Base-by-base conservation (phyloP, 2,329 filamentous ascomycete genomes). In the Phialocephala subalpina region DNA sequence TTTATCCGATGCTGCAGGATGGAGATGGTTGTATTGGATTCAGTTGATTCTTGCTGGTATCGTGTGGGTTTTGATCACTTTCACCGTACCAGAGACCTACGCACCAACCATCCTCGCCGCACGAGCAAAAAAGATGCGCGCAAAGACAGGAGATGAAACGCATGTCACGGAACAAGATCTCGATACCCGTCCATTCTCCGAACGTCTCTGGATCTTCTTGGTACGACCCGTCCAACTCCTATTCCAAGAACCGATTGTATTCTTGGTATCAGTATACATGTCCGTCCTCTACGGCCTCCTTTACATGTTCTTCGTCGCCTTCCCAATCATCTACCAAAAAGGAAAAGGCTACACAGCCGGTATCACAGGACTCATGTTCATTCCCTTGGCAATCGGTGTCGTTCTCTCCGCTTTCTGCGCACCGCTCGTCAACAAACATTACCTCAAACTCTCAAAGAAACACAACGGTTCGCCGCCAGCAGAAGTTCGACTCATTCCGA, bases 61-160 rank as follows among this genome's bases (percentile, higher is more conserved):
- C 58, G 86, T 90, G 72, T 96, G 91, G 87, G 67, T 91, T 20
- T 77, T 95, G 67, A 94, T 96, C 78, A 90, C 90, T 35, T 94
- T 97, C 79, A 96, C 92, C n/a, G 90, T 97, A 0, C 92, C 93
- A 1, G 94, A 97, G 78, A 97, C 94, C 0, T 97, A 96, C 77
- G 90, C 93, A 0, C 93, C 94, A 0, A 91, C 88, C 0, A 88
- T 97, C 59, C 86, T 97, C 18, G 85, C 87, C 60, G 80, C 80
- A 35, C 86, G 93, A 14, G 94, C 94, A 2, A 83, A 84, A 74
- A 92, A 92, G 77, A 81, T 96, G 67, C 86, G 93, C 60, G 87
- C 90, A 75, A 78, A 87, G 36, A 91, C 92, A 1, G 88, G 90
- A 25, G 86, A 92, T 68, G 71, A 80, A 1, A 86, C 86, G 67